These are phyloP conservation scores for Fusarium pseudocircinatum DNA, from an alignment of 2,329 filamentous ascomycete genomes.

Conservation along the genomic window DNA sequence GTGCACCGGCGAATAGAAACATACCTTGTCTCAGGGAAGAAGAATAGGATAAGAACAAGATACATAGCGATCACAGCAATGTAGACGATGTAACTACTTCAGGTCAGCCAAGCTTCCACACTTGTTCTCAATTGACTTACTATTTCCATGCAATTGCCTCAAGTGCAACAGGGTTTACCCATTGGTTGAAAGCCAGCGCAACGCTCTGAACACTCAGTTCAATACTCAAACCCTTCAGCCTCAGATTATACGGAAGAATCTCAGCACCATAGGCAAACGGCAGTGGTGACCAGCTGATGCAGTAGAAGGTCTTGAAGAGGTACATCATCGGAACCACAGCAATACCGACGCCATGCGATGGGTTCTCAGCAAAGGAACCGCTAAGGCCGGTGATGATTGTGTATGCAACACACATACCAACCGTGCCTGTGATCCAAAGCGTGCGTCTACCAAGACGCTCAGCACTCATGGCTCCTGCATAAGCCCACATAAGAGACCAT, in stretches of 20 bases:
- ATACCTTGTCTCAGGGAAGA: conserved; percentile 39
- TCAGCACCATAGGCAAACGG: conserved; percentile 40
- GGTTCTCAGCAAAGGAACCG: conserved; percentile 13
- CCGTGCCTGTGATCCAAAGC: conserved; percentile 22
- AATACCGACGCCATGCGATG: conserved; percentile 9
- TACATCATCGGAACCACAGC: conserved; percentile 31
- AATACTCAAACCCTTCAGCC: conserved; percentile 41
- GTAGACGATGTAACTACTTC: conserved; percentile 25
- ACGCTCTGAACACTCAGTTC: conserved; percentile 23
- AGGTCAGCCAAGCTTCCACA: neutral
- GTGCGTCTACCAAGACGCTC: conserved; percentile 22
- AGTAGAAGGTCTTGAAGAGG: conserved; percentile 34
- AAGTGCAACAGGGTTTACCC: conserved; percentile 38
- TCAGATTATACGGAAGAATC: conserved; percentile 42
- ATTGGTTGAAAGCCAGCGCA: conserved; percentile 36
- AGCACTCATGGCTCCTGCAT: conserved; percentile 18
- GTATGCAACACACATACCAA: conserved; percentile 18
- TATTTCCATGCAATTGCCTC: conserved; percentile 39
- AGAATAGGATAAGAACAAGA: conserved; percentile 30
- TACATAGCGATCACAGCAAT: conserved; percentile 34
- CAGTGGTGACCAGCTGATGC: conserved; percentile 41
- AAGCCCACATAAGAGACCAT: conserved; percentile 24
- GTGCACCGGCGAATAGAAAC: neutral
- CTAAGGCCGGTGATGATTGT: conserved; percentile 10
- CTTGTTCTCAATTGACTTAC: neutral